Conservation (phyloP, 2,329 filamentous ascomycete species). For the Sclerotinia trifoliorum region DNA sequence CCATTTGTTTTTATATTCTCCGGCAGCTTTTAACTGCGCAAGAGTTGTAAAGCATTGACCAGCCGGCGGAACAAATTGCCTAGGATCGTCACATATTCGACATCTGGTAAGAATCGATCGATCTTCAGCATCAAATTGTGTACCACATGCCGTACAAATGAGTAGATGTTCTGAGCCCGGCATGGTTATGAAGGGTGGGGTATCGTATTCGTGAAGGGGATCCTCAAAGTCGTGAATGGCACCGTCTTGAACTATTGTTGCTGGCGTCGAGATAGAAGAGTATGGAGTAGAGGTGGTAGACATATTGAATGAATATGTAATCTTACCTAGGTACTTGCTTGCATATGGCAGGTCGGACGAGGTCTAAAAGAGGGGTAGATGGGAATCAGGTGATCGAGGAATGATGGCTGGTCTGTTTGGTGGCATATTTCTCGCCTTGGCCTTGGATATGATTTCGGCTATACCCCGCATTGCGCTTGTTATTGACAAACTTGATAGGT, state of each 20-base stretch:
- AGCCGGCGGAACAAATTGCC: slow-evolving; percentile 64
- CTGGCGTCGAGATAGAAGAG: slow-evolving; percentile 13
- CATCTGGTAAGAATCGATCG: slow-evolving; percentile 53
- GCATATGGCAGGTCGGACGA: neutral
- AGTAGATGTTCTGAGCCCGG: slow-evolving; percentile 43
- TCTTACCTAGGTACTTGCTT: neutral
- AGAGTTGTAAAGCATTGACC: slow-evolving; percentile 69
- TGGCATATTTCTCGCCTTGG: neutral
- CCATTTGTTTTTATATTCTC: slow-evolving; percentile 54
- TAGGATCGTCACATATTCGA: slow-evolving; percentile 70
- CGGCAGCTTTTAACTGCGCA: slow-evolving; percentile 42
- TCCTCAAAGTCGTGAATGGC: slow-evolving; percentile 27
- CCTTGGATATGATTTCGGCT: neutral
- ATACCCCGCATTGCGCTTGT: neutral
- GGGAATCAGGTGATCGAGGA: neutral
- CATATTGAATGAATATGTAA: slow-evolving; percentile 1
- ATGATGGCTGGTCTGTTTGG: neutral
- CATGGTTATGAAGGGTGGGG: slow-evolving; percentile 26
- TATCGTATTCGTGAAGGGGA: slow-evolving; percentile 28
- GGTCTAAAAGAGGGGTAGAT: neutral
- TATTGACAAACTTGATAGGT: neutral
- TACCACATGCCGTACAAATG: slow-evolving; percentile 68
- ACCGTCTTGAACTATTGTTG: slow-evolving; percentile 18
- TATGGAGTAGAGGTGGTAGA: slow-evolving; percentile 11
- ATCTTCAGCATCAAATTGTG: slow-evolving; percentile 60